Conservation (phyloP, 257 asterid species). For the Gynochthodes officinalis region DNA sequence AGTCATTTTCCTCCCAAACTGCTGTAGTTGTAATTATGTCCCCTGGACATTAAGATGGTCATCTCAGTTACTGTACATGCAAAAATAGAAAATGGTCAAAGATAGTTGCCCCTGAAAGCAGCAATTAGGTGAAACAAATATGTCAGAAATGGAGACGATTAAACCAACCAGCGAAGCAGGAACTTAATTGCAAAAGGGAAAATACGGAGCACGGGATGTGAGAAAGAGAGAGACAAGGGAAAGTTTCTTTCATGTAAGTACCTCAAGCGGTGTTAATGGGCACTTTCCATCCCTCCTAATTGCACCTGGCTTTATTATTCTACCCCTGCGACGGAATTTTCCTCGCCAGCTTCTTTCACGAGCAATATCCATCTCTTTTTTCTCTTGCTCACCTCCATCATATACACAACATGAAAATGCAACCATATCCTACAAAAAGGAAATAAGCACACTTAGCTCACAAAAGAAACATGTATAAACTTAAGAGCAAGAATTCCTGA, state of each 20-base stretch:
- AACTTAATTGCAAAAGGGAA: not conserved
- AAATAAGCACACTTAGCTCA: slow-evolving; percentile 7
- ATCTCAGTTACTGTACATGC: not conserved
- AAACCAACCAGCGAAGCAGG: not conserved
- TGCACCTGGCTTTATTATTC: slow-evolving; percentile 92
- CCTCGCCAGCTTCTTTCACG: slow-evolving; percentile 99
- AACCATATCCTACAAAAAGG: slow-evolving; percentile 81
- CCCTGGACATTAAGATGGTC: not conserved
- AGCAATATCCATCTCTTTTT: slow-evolving; percentile 88
- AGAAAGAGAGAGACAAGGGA: not conserved
- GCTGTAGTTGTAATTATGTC: not conserved
- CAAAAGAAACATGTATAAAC: not conserved
- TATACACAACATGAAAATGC: slow-evolving; percentile 96
- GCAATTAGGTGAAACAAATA: not conserved
- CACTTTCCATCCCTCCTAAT: slow-evolving; percentile 95
- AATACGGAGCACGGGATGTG: not conserved
- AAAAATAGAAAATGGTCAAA: not conserved
- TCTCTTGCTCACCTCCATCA: slow-evolving; percentile 96
- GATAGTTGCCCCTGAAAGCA: not conserved
- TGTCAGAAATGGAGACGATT: not conserved
- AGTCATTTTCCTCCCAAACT: not conserved
- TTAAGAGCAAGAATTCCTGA: not conserved
- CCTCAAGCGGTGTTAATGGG: slow-evolving; percentile 96
- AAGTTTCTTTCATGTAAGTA: slow-evolving; percentile 24
- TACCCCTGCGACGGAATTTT: slow-evolving; percentile 84